phyloP scores from a whole-genome alignment of 163 green algal species.

The Chlamydomonas reinhardtii region DNA sequence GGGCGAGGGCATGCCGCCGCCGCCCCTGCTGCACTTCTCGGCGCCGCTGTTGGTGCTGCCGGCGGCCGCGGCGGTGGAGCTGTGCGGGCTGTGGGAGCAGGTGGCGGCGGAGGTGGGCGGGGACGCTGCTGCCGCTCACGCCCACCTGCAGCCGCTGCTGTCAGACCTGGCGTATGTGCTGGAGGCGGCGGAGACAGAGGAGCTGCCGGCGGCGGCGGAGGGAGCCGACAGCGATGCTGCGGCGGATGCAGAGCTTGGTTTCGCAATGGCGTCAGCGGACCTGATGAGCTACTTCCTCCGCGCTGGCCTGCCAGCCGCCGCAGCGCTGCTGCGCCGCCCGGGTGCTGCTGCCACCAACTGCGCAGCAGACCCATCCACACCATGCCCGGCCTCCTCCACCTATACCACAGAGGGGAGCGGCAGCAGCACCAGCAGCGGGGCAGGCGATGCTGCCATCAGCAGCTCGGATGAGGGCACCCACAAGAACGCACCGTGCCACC shows the following conservation, averaged over 20 bases:
- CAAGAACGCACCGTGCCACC: too few species aligned
- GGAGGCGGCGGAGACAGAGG: neutral
- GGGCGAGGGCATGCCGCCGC: too few species aligned
- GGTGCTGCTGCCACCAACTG: too few species aligned
- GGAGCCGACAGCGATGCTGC: neutral
- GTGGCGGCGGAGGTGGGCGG: neutral
- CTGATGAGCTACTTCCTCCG: neutral
- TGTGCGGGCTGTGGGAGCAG: neutral
- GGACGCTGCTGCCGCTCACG: neutral
- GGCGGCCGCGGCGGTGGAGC: neutral
- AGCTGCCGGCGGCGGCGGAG: neutral
- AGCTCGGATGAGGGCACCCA: too few species aligned
- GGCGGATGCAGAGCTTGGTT: too few species aligned
- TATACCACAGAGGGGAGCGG: too few species aligned
- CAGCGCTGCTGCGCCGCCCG: neutral
- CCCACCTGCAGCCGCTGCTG: neutral
- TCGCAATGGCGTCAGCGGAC: neutral
- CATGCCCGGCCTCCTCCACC: neutral
- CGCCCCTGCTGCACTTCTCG: neutral
- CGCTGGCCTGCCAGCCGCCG: neutral
- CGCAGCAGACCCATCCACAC: too few species aligned
- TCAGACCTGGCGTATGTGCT: neutral
- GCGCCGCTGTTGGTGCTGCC: slow-evolving; percentile 11
- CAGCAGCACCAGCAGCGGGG: too few species aligned
- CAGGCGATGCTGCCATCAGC: too few species aligned